Conservation (phyloP, 2,329 filamentous ascomycete genomes). For the Pyrenophora tritici-repentis region DNA sequence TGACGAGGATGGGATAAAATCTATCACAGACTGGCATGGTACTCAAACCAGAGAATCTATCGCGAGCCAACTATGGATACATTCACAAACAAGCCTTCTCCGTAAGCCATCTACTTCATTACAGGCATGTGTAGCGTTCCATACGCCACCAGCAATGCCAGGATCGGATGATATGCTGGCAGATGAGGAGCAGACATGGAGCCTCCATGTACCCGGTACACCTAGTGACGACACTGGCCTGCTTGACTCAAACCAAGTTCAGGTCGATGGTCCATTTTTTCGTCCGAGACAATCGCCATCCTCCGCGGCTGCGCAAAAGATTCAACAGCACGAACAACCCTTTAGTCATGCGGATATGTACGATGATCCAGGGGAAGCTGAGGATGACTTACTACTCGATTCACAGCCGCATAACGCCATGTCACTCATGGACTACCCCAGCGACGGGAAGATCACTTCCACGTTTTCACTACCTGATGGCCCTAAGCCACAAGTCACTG, state of each 20-base stretch:
- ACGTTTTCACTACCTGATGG: not conserved
- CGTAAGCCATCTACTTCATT: not conserved
- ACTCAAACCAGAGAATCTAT: not conserved
- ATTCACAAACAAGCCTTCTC: constrained; percentile 7
- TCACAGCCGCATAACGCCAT: not conserved
- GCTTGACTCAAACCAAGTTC: too few species aligned
- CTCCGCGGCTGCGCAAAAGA: not conserved
- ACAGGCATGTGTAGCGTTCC: constrained; percentile 6
- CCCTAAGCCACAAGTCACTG: not conserved
- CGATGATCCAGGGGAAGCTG: not conserved
- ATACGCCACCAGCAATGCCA: not conserved
- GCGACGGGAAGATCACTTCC: not conserved
- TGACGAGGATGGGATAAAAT: not conserved
- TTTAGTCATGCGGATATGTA: not conserved
- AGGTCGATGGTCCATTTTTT: not conserved
- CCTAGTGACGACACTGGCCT: not conserved
- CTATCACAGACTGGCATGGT: not conserved
- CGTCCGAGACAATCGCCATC: not conserved
- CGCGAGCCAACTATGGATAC: constrained; percentile 11
- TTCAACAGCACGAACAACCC: not conserved
- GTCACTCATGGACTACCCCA: not conserved
- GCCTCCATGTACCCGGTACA: not conserved
- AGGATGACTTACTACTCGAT: constrained; percentile 8
- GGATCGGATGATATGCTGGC: constrained; percentile 17
- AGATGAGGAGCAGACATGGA: not conserved